Conservation (phyloP, 129 eudicot genomes). For the Erigeron canadensis region DNA sequence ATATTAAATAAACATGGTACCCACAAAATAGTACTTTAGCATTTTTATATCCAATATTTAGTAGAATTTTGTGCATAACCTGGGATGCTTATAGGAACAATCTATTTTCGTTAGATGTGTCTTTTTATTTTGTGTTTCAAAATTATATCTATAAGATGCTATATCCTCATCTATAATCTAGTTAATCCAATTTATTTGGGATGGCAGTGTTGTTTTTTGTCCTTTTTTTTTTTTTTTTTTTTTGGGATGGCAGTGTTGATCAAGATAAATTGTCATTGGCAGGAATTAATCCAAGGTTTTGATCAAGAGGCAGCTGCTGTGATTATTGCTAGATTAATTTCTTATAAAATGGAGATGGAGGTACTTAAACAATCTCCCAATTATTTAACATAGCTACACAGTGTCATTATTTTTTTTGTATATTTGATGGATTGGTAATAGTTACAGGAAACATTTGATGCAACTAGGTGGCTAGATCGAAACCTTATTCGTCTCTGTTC, state of each 20-base stretch:
- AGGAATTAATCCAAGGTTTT: constrained; percentile 94
- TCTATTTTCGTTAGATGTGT: too few species aligned
- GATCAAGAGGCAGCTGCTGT: constrained; percentile 99
- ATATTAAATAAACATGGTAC: background rate
- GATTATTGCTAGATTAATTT: constrained; percentile 82
- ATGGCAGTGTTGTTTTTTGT: background rate
- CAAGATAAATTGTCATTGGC: constrained; percentile 21
- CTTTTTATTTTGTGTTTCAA: too few species aligned
- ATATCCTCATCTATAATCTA: too few species aligned
- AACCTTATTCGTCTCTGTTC: constrained; percentile 89
- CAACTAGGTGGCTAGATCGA: constrained; percentile 97
- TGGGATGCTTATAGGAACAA: background rate
- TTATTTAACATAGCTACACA: background rate
- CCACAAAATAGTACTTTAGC: background rate
- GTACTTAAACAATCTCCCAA: constrained; percentile 32
- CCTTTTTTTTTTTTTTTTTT: too few species aligned
- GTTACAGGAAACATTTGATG: constrained; percentile 86
- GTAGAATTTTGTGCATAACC: background rate
- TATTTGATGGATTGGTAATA: constrained; percentile 9
- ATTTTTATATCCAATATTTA: background rate
- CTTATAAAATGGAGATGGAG: constrained; percentile 95
- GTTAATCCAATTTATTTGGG: too few species aligned
- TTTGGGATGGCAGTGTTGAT: background rate
- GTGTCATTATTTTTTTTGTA: background rate
- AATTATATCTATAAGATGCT: too few species aligned